phyloP scores from a whole-genome alignment of 2,329 filamentous ascomycete species.

The Lecanosticta acicola region DNA sequence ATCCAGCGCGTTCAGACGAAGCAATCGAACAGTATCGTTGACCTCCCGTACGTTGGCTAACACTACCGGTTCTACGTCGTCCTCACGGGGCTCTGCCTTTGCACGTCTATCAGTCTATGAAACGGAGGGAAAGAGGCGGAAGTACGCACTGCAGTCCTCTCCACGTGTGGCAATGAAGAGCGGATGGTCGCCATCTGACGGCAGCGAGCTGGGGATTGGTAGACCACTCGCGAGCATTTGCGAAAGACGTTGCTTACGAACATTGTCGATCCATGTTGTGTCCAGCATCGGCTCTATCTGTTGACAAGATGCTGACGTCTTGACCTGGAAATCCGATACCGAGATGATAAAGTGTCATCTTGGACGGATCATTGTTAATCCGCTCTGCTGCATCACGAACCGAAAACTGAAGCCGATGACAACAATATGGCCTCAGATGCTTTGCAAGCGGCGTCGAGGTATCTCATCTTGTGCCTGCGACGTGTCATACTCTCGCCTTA shows the following conservation, averaged over 20 bases:
- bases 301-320: too few relatives aligned
- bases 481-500: too few relatives aligned
- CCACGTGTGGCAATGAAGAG: slow-evolving; percentile 50
- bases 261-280: neutral
- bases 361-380: too few relatives aligned
- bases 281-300: neutral
- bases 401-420: too few relatives aligned
- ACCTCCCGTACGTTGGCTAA: slow-evolving; percentile 58
- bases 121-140: neutral
- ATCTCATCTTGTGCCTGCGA: too few relatives aligned
- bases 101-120: neutral
- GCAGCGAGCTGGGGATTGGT: neutral
- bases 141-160: slow-evolving; percentile 56
- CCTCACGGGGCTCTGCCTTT: slow-evolving; percentile 58
- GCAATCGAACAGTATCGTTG: slow-evolving; percentile 62
- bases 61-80: slow-evolving; percentile 57
- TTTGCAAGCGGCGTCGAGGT: too few relatives aligned
- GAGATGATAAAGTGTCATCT: too few relatives aligned
- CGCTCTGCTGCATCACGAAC: too few relatives aligned
- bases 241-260: neutral
- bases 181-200: slow-evolving; percentile 30
- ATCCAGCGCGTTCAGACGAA: slow-evolving; percentile 56
- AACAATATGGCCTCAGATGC: too few relatives aligned
- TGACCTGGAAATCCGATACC: neutral
- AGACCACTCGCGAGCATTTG: neutral